A percentile compares a stretch with the other conserved stretches of the same genome.
phyloP scores from a whole-genome alignment of 2,329 filamentous ascomycete species.

The Raffaelea arxii region DNA sequence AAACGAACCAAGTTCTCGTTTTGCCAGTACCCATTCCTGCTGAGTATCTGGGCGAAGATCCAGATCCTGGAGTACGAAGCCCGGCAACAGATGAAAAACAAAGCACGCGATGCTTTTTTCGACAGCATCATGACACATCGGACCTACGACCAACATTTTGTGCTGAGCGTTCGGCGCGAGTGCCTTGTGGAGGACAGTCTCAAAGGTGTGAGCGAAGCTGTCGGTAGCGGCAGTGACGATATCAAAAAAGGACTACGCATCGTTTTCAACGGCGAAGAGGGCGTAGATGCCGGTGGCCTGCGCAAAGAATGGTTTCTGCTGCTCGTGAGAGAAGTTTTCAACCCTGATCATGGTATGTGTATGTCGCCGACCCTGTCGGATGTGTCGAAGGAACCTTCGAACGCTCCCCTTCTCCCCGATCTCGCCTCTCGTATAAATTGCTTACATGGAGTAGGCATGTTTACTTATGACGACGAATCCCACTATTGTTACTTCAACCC shows the following conservation, averaged over 20 bases:
- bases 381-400: too few species aligned
- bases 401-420: too few species aligned
- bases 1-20: constrained; percentile 69
- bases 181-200: constrained; percentile 85
- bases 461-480: constrained; percentile 85
- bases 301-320: constrained; percentile 94
- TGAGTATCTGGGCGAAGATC: constrained; percentile 89
- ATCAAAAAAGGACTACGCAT: constrained; percentile 86
- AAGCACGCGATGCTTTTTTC: constrained; percentile 83
- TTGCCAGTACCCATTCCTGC: constrained; percentile 84
- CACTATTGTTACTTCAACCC: constrained; percentile 91
- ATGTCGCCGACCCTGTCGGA: background rate
- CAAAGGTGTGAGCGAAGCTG: constrained; percentile 72
- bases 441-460: constrained; percentile 55
- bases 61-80: constrained; percentile 84
- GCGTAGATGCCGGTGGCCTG: constrained; percentile 79
- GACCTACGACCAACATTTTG: constrained; percentile 66
- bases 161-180: constrained; percentile 69
- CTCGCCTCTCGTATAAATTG: background rate
- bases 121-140: constrained; percentile 72
- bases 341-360: constrained; percentile 70
- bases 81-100: constrained; percentile 78
- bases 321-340: constrained; percentile 80
- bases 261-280: constrained; percentile 79
- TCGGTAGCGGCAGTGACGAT: constrained; percentile 71